Percentiles rank a stretch among this genome's conserved stretches.
These are phyloP conservation scores for Barnettozyma hawaiiensis DNA, from an alignment of 1,139 yeast species.

Conservation along the genomic window DNA sequence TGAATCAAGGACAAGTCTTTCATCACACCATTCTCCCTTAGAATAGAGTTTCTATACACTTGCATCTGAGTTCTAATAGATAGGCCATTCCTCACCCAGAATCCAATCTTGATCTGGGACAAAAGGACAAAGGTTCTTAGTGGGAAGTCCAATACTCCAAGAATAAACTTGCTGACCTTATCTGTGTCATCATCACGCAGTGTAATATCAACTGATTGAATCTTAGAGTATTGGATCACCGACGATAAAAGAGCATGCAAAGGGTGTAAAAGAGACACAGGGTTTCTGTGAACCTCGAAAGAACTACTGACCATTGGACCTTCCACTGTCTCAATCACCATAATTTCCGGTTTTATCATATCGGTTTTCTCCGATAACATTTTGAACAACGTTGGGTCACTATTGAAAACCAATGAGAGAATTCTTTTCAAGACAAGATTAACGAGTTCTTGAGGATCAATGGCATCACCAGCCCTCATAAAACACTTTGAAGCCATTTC, in stretches of 20 bases:
- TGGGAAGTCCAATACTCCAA: conserved; percentile 49
- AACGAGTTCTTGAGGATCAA: conserved; percentile 4
- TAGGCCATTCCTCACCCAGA: conserved; percentile 88
- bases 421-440: conserved; percentile 13
- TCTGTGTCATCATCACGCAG: conserved; percentile 5
- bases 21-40: conserved; percentile 76
- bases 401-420: not conserved
- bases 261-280: conserved; percentile 75
- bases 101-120: conserved; percentile 71
- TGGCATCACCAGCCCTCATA: conserved; percentile 10
- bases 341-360: not conserved
- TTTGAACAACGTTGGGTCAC: not conserved
- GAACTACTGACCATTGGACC: conserved; percentile 27
- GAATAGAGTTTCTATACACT: conserved; percentile 73
- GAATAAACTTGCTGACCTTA: not conserved
- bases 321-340: conserved; percentile 26
- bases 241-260: conserved; percentile 69
- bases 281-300: conserved; percentile 40
- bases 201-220: not conserved
- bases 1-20: conserved; percentile 75
- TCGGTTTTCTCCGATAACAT: conserved; percentile 4
- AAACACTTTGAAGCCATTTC: conserved; percentile 43
- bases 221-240: conserved; percentile 45
- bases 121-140: conserved; percentile 68
- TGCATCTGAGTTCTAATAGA: conserved; percentile 75